Evolutionary conservation across 1,284 basidiomycete species (phyloP), one percentile per base, ranked within the genome.

Genomic region (Lentinus polychrous): DNA sequence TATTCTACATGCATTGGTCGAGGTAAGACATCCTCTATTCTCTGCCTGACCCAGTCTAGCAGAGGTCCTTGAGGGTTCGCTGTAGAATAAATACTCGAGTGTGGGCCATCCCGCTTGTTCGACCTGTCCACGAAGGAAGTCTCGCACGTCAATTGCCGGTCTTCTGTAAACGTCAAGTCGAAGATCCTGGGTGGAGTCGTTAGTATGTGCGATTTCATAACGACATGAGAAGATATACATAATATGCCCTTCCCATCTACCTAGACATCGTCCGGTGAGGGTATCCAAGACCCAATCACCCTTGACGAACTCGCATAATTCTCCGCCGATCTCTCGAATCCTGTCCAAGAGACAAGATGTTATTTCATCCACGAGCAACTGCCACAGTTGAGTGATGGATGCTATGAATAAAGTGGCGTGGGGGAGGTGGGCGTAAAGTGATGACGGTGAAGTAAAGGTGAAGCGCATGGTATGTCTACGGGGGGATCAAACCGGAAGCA

Each of bases 241-340:
- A 23, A 82, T 77, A 53, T 77, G 81, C 3, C 85, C 83, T 53
- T 89, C 86, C 86, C 86, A 89, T 55, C 83, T 73, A 8, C 84
- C 86, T n/a, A 90, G 75, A 47, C 80, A 82, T 49, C 78, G 73
- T 41, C 78, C 76, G 42, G 72, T 72, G 39, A 78, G 63, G 43
- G 79, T 62, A 57, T 90, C 86, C 11, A 89, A 78, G 55, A 90
- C 86, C 86, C 86, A 90, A 2, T 78, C 81, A 8, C 81, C 83
- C 39, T 75, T 77, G 15, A 78, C 68, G 39, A 63, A 57, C 46
- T 78, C 73, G 47, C 76, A 79, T 14, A 79, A 66, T 37, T 76
- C 73, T 20, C 67, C 69, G 5, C 87, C 86, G 27, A 83, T 66
- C 48, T 79, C 79, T 56, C 83, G 84, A 50, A 90, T 81, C 49